These are phyloP conservation scores for Ustulina deusta DNA, from an alignment of 2,329 filamentous ascomycete genomes.

Conservation along the genomic window DNA sequence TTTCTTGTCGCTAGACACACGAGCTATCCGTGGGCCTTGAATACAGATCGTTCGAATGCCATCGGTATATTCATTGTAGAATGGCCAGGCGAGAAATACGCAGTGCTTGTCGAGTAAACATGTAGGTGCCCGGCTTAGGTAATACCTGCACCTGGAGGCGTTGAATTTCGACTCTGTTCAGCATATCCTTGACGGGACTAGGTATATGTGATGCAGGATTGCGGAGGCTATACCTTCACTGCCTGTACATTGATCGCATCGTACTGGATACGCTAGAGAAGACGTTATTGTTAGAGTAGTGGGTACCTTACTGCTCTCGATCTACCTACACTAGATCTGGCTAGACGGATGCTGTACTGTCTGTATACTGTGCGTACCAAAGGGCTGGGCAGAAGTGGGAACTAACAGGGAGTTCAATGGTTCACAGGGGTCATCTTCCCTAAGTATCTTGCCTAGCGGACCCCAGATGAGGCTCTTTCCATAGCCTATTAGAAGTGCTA, in stretches of 20 bases:
- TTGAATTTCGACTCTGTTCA: not conserved
- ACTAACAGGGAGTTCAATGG: too few relatives aligned
- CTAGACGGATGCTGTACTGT: constrained; percentile 5
- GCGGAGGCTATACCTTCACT: too few relatives aligned
- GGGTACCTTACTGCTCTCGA: not conserved
- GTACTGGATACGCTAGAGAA: not conserved
- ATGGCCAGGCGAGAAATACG: not conserved
- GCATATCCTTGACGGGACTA: not conserved
- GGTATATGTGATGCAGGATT: not conserved
- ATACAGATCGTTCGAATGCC: constrained; percentile 20
- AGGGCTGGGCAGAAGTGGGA: constrained; percentile 31
- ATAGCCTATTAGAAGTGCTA: constrained; percentile 24
- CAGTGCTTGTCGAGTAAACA: not conserved
- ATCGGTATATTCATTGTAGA: not conserved
- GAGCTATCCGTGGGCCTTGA: constrained; percentile 3
- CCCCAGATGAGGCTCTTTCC: constrained; percentile 35
- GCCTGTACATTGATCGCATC: not conserved
- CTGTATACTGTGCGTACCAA: constrained; percentile 24
- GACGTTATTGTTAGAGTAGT: not conserved
- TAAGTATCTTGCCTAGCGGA: constrained; percentile 21
- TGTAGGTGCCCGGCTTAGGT: too few relatives aligned
- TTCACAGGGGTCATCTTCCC: not conserved
- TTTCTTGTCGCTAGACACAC: constrained; percentile 6
- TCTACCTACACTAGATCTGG: not conserved
- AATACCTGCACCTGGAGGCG: not conserved